Evolutionary conservation across 768 basidiomycete species (phyloP).

Genomic region (Boletales sp.): DNA sequence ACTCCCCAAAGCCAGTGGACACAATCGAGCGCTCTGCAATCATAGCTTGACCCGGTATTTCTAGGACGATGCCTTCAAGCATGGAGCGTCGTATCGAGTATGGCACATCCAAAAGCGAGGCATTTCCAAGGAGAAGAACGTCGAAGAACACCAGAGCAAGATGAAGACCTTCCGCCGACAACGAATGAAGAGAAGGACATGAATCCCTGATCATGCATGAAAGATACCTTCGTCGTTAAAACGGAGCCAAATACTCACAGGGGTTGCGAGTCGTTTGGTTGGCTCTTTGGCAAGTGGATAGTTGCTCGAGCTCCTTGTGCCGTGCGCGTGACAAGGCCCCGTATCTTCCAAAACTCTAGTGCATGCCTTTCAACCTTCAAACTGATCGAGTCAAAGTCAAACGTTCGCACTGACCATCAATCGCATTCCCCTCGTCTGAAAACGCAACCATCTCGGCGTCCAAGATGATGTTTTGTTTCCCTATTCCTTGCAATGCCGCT

Average conservation of each 20-base stretch:
- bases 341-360: constrained; percentile 78
- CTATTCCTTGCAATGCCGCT: constrained; percentile 46
- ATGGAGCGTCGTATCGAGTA: constrained; percentile 59
- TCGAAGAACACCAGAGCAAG: constrained; percentile 89
- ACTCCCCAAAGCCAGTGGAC: constrained; percentile 8
- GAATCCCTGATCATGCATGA: constrained; percentile 27
- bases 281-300: constrained; percentile 16
- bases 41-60: constrained; percentile 58
- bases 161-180: constrained; percentile 42
- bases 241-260: constrained; percentile 11
- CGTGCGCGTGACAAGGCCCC: constrained; percentile 53
- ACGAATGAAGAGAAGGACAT: constrained; percentile 42
- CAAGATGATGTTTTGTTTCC: constrained; percentile 45
- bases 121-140: constrained; percentile 64
- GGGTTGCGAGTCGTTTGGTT: constrained; percentile 19
- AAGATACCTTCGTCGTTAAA: not conserved
- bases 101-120: constrained; percentile 48
- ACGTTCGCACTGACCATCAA: constrained; percentile 59
- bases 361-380: constrained; percentile 1
- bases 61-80: constrained; percentile 55
- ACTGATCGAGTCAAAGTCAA: not conserved
- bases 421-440: constrained; percentile 46
- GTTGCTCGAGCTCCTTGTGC: constrained; percentile 50
- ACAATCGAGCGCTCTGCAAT: constrained; percentile 57
- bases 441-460: constrained; percentile 94